Conservation (phyloP, 495 filamentous ascomycete genomes). For the Talaromyces borbonicus region DNA sequence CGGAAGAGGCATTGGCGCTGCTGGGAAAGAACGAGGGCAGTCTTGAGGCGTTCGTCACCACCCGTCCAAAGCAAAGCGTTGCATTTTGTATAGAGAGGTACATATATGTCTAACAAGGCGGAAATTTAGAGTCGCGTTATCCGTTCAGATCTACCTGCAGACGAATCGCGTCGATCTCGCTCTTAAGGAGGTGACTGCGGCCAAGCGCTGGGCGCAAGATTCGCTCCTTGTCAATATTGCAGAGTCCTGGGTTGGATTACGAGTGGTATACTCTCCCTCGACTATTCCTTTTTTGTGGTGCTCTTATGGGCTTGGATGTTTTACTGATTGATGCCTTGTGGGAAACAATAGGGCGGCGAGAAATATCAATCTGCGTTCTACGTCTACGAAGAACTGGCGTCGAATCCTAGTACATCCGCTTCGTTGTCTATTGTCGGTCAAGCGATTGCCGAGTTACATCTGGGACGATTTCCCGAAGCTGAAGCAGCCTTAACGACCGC, state of each 20-base stretch:
- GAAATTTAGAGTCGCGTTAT: constrained; percentile 50
- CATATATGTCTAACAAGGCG: not conserved
- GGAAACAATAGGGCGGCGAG: constrained; percentile 64
- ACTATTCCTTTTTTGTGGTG: no score
- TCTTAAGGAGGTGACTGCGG: constrained; percentile 77
- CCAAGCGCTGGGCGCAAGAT: constrained; percentile 92
- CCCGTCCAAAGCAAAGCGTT: not conserved
- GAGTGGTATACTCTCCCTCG: constrained; percentile 54
- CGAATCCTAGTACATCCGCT: constrained; percentile 60
- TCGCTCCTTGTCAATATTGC: constrained; percentile 87
- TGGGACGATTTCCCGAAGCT: constrained; percentile 82
- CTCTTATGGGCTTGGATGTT: no score
- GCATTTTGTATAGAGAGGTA: not conserved
- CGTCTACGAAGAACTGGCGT: constrained; percentile 94
- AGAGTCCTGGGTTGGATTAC: constrained; percentile 87
- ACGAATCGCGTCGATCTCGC: constrained; percentile 89
- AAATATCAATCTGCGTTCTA: constrained; percentile 97
- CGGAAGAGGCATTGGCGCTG: constrained; percentile 72
- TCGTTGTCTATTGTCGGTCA: constrained; percentile 65
- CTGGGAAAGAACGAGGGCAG: constrained; percentile 73
- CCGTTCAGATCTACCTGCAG: constrained; percentile 82
- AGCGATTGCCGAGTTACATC: constrained; percentile 84
- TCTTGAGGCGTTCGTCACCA: constrained; percentile 66
- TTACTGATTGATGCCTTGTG: no score
- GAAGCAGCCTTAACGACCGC: constrained; percentile 77